phyloP scores from a whole-genome alignment of 2,329 filamentous ascomycete species.

The Alternaria alternata region DNA sequence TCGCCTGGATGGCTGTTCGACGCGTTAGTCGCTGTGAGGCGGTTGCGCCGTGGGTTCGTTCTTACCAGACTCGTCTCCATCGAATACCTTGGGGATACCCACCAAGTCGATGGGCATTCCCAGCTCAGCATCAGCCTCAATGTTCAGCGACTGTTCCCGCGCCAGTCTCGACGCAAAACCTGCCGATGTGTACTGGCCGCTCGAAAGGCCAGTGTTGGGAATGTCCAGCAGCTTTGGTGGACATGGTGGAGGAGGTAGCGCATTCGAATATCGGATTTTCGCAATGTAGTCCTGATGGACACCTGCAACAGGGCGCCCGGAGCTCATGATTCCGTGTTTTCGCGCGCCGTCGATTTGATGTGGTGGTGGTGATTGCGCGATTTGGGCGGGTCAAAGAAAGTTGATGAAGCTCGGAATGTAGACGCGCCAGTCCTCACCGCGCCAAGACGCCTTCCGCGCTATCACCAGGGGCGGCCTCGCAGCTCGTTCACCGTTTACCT shows the following conservation, averaged over 20 bases:
- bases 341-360: constrained; percentile 5
- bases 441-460: constrained; percentile 26
- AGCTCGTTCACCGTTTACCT: neutral
- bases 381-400: constrained; percentile 34
- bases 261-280: constrained; percentile 93
- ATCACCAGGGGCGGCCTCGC: constrained; percentile 6
- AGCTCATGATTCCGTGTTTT: constrained; percentile 32
- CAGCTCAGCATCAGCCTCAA: constrained; percentile 96
- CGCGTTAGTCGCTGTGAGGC: constrained; percentile 30
- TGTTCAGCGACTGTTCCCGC: constrained; percentile 91
- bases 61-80: constrained; percentile 91
- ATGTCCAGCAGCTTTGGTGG: constrained; percentile 97
- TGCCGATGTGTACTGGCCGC: constrained; percentile 87
- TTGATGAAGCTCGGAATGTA: constrained; percentile 30
- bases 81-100: constrained; percentile 92
- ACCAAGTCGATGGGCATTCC: constrained; percentile 97
- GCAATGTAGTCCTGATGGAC: constrained; percentile 97
- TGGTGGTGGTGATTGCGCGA: constrained; percentile 20
- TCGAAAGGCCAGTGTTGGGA: constrained; percentile 87
- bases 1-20: constrained; percentile 77
- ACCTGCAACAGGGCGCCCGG: constrained; percentile 29
- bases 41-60: constrained; percentile 11
- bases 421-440: constrained; percentile 32
- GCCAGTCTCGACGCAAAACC: constrained; percentile 89
- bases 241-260: constrained; percentile 90